These are phyloP conservation scores for Oxytropis ochrocephala DNA, from an alignment of 306 rosid genomes.

Conservation along the genomic window DNA sequence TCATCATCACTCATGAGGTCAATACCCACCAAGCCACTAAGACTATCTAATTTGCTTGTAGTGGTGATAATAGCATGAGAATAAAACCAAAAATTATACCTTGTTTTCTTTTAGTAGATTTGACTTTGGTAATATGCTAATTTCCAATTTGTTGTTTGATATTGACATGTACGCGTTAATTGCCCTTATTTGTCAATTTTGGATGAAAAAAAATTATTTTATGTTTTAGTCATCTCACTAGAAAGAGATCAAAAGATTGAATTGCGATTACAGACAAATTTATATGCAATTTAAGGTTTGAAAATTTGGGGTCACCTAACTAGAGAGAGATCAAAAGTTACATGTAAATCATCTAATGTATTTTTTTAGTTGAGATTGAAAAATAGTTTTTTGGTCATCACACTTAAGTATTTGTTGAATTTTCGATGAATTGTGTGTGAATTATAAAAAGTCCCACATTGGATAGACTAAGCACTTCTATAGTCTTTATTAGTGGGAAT, in stretches of 20 bases:
- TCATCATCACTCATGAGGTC: slow-evolving; percentile 2
- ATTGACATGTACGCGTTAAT: not conserved
- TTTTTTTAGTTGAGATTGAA: no score
- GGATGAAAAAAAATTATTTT: not conserved
- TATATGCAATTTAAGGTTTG: not conserved
- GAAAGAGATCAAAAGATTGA: no score
- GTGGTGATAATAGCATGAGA: not conserved
- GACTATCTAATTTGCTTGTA: not conserved
- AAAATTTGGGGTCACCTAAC: not conserved
- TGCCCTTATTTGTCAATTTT: not conserved
- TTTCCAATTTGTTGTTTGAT: not conserved
- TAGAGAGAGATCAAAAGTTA: no score
- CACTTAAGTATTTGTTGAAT: no score
- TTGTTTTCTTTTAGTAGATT: slow-evolving; percentile 23
- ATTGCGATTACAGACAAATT: not conserved
- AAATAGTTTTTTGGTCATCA: no score
- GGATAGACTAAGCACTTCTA: no score
- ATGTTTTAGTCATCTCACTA: not conserved
- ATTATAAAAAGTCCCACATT: no score
- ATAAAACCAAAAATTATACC: slow-evolving; percentile 1
- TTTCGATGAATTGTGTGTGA: no score
- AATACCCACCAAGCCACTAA: not conserved
- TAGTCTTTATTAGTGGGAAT: no score
- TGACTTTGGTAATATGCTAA: slow-evolving; percentile 23
- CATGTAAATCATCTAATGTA: no score